Evolutionary conservation across 805 yeast species (phyloP), one percentile per base, ranked within the genome.

Genomic region (Saccharomycopsis babjevae): DNA sequence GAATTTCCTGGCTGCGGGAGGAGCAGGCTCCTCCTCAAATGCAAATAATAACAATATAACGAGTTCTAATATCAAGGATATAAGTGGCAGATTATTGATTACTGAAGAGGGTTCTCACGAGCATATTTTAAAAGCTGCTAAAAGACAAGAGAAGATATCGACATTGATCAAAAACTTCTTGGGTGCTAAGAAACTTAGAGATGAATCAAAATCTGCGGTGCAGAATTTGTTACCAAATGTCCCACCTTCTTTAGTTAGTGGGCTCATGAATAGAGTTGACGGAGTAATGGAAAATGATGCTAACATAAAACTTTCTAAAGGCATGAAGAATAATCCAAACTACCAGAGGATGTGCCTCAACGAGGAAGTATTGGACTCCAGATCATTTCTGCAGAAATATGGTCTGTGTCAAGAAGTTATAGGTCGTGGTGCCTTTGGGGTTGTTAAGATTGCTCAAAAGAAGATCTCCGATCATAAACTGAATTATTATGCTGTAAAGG

Each of bases 361-460:
- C 10, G 71, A 62, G 20, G 61, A 62, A 54, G 28, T 59, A 11
- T 56, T 67, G 58, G 82, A 78, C 67, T 68, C 75, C 40, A 69
- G 83, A 56, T 83, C 92, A 10, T 87, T 93, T 71, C 86, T 84
- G 8, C 92, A 91, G 67, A 88, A 92, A 70, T 93, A 93, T 71
- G 99, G 99, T 52, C 81, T 88, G 58, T 93, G 98, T 71, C 97
- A 90, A 73, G 98, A 93, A 71, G 89, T 92, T 56, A 82, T 94
- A 65, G 99, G 99, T 30, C 81, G 88, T 58, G 98, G 98, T 22
- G 85, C 97, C 0, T 93, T 88, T 76, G 99, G 99, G 20, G 89
- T 90, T 55, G 98, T 93, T 22, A 79, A 97, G 63, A 83, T 94
- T 5, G 81, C 96, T 6, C 97, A 92, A 76, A 86, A 86, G 71